Evolutionary conservation across 2,329 filamentous ascomycete species (phyloP), one percentile per base, ranked within the genome.

Genomic region (Bisporella sp.): DNA sequence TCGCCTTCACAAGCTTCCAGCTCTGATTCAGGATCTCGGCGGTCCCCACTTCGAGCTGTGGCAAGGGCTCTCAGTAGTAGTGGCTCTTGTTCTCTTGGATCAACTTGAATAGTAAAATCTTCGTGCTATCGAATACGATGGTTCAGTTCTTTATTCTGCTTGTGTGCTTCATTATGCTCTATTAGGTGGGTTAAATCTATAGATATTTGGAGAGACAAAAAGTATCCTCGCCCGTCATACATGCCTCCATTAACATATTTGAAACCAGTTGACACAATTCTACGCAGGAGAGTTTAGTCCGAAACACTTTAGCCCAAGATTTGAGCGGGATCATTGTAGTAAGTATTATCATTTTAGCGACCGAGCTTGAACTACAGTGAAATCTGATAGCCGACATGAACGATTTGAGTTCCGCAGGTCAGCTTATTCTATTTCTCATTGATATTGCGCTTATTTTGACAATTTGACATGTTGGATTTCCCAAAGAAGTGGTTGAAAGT

Each of bases 381-480:
- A 64, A 63, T 39, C 42, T 39, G 1, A 59, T 63, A 33, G 41
- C 7, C n/a, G 54, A 49, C 29, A 57, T 63, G 6, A 54, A 55
- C 42, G 49, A 51, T 28, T 41, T 63, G 12, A 39, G 50, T 4
- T 54, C 58, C 3, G 57, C 58, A 8, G 60, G 58, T 5, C 61
- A 63, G 42, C 44, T 59, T 2, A 63, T 63, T 30, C 61, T 59
- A 32, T 54, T 63, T 21, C 47, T 63, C 9, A 59, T 60, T 37
- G 60, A 60, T 4, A 31, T 62, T 31, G 54, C 21, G 29, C 9
- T 32, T 30, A 3, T 45, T 9, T 9, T 45, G 30, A 11, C 13
- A 45, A 12, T 45, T 8, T 6, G 29, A 2, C 31, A 45, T 31
- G 21, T 45, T 9, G 30, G 42, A 29, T 12, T 28, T 42, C 8